Percentiles rank a stretch among this genome's conserved stretches.
Evolutionary conservation across 106 monocot genomes (phyloP).

Genomic region (Apostasia ramifera): DNA sequence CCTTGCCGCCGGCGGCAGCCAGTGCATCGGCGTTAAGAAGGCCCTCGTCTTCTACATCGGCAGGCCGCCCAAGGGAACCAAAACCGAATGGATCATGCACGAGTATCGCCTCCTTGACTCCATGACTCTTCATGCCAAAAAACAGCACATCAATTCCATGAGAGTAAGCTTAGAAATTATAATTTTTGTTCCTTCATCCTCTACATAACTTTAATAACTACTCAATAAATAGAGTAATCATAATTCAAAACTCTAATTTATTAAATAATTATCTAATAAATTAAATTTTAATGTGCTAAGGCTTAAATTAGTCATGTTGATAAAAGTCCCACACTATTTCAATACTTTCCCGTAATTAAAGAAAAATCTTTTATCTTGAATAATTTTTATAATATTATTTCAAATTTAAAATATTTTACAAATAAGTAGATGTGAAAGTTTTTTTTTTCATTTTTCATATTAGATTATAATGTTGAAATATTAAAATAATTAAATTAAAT

Average conservation of each 20-base stretch:
- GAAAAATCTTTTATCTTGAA: too few species aligned
- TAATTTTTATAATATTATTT: too few species aligned
- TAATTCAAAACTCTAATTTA: too few species aligned
- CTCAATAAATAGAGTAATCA: too few species aligned
- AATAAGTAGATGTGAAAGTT: neutral
- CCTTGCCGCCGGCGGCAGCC: slow-evolving; percentile 8
- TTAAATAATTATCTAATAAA: too few species aligned
- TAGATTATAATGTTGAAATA: too few species aligned
- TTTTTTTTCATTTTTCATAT: neutral
- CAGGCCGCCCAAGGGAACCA: slow-evolving; percentile 26
- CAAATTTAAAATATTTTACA: too few species aligned
- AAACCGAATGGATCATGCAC: slow-evolving; percentile 72
- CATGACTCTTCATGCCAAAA: neutral
- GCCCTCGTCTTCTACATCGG: slow-evolving; percentile 29
- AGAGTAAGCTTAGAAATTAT: neutral
- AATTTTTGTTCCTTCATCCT: neutral
- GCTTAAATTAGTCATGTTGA: too few species aligned
- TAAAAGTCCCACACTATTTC: too few species aligned
- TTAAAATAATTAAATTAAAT: too few species aligned
- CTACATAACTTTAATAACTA: neutral
- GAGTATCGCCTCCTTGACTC: slow-evolving; percentile 43
- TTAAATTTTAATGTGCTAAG: too few species aligned
- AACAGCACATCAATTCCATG: slow-evolving; percentile 12
- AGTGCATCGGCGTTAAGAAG: slow-evolving; percentile 5
- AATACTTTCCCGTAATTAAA: too few species aligned